phyloP scores from a whole-genome alignment of 2,329 filamentous ascomycete genomes.

The Paecilomyces niveus region DNA sequence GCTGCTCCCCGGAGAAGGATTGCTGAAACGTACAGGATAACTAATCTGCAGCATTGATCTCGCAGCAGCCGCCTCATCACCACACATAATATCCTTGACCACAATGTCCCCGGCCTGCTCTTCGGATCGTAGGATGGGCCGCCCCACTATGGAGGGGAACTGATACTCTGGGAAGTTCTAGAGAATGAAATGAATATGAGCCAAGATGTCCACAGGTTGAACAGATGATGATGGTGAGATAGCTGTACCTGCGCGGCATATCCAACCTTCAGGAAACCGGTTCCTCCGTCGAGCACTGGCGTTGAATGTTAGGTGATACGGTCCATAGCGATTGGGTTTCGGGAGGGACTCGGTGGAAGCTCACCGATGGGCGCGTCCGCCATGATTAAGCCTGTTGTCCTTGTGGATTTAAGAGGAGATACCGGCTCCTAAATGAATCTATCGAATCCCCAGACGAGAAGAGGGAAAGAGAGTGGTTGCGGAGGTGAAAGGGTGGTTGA shows the following conservation, averaged over 20 bases:
- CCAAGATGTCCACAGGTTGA: background rate
- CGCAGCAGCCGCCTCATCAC: constrained; percentile 92
- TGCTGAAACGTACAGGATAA: constrained; percentile 62
- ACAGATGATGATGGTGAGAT: constrained; percentile 1
- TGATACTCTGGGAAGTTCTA: constrained; percentile 97
- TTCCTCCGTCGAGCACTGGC: constrained; percentile 96
- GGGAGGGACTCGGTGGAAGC: constrained; percentile 6
- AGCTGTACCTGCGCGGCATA: constrained; percentile 78
- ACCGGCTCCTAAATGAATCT: background rate
- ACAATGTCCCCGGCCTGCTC: constrained; percentile 68
- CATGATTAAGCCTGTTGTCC: constrained; percentile 23
- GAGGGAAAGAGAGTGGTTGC: background rate
- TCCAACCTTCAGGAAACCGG: constrained; percentile 98
- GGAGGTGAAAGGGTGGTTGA: background rate
- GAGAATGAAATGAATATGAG: constrained; percentile 5
- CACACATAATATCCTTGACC: constrained; percentile 99
- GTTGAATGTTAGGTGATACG: constrained; percentile 22
- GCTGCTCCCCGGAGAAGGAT: constrained; percentile 1
- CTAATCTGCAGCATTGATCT: constrained; percentile 97
- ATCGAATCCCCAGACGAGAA: background rate
- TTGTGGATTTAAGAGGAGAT: background rate
- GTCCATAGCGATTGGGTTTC: constrained; percentile 5
- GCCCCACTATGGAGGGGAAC: constrained; percentile 95
- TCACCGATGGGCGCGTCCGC: constrained; percentile 46
- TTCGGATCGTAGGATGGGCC: constrained; percentile 93